A percentile compares a stretch with the other conserved stretches of the same genome.
Conservation (phyloP, 2,329 filamentous ascomycete genomes). For the Arthroderma uncinatum region DNA sequence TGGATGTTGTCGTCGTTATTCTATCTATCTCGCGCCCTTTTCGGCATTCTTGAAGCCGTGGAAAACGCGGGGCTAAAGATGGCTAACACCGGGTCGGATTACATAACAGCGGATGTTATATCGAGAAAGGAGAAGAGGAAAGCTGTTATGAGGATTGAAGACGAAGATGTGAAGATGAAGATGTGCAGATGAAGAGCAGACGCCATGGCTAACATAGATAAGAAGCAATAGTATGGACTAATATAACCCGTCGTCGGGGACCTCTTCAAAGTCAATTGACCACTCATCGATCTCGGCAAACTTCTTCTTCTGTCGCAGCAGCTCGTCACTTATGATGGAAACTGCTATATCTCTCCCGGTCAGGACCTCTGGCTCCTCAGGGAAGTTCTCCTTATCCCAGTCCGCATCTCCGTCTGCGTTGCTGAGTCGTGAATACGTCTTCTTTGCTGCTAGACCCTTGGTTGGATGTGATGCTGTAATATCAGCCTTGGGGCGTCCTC, state of each 20-base stretch:
- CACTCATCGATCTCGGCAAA: slow-evolving; percentile 35
- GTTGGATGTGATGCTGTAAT: not conserved
- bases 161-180: not conserved
- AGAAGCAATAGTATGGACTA: not conserved
- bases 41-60: not conserved
- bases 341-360: not conserved
- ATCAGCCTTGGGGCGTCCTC: not conserved
- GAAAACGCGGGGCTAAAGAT: not conserved
- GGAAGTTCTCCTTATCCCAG: slow-evolving; percentile 4
- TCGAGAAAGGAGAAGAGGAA: too few species aligned
- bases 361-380: not conserved
- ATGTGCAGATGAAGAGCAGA: not conserved
- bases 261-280: slow-evolving; percentile 36
- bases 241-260: slow-evolving; percentile 11
- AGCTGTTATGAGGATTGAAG: not conserved
- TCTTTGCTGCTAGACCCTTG: not conserved
- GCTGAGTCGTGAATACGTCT: slow-evolving; percentile 8
- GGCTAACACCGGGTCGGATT: not conserved
- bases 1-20: not conserved
- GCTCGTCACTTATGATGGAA: slow-evolving; percentile 25
- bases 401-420: not conserved
- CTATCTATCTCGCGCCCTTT: slow-evolving; percentile 12
- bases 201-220: not conserved
- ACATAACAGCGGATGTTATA: slow-evolving; percentile 1
- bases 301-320: slow-evolving; percentile 27